A percentile compares a stretch with the other conserved stretches of the same genome.
These are phyloP conservation scores for Botryotinia convoluta DNA, from an alignment of 2,329 filamentous ascomycete species.

Conservation along the genomic window DNA sequence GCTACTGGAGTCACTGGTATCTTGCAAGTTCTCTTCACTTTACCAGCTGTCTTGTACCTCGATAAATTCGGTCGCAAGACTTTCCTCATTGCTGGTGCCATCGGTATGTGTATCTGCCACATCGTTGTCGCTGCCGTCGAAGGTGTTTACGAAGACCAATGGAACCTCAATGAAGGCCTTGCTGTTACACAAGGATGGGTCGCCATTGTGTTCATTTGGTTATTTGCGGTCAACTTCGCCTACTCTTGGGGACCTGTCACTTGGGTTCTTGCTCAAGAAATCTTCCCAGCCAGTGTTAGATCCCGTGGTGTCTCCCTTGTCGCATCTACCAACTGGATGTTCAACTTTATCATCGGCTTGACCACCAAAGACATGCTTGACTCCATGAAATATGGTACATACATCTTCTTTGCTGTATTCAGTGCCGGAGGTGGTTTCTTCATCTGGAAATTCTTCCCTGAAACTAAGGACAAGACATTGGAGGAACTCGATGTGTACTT, in stretches of 20 bases:
- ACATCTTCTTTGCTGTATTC: constrained; percentile 55
- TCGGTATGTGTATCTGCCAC: constrained; percentile 67
- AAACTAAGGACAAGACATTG: constrained; percentile 52
- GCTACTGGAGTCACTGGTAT: constrained; percentile 70
- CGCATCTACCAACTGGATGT: constrained; percentile 45
- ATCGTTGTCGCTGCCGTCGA: constrained; percentile 49
- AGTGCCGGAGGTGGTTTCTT: constrained; percentile 47
- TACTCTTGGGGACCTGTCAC: constrained; percentile 39
- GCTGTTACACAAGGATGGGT: constrained; percentile 40
- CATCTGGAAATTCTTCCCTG: constrained; percentile 51
- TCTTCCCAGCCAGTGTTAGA: constrained; percentile 42
- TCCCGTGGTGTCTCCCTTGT: constrained; percentile 44
- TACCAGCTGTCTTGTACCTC: constrained; percentile 62
- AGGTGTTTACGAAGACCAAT: constrained; percentile 41
- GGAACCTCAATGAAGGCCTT: constrained; percentile 30
- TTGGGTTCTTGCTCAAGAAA: constrained; percentile 42
- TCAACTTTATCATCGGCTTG: constrained; percentile 49
- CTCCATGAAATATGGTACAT: constrained; percentile 49
- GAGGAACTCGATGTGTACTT: constrained; percentile 53
- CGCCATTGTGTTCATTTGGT: constrained; percentile 40
- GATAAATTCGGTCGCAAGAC: constrained; percentile 63
- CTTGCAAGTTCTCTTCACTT: constrained; percentile 63
- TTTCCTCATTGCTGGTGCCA: constrained; percentile 58
- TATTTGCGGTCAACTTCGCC: constrained; percentile 37
- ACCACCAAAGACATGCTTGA: constrained; percentile 45